Evolutionary conservation across 116 monocot genomes (phyloP).

Genomic region (Posidonia oceanica): DNA sequence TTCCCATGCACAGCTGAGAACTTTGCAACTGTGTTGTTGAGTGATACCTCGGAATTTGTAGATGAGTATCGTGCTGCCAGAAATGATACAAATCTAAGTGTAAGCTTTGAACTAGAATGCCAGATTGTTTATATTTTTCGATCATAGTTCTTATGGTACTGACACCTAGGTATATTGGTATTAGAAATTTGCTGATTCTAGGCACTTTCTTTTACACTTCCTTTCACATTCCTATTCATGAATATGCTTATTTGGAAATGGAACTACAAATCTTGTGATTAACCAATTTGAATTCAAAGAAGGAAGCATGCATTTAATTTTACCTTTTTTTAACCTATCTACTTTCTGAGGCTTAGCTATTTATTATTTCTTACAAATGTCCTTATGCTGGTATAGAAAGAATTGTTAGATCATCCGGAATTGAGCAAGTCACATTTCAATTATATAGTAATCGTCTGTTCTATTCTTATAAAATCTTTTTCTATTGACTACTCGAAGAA

Average conservation of each 20-base stretch:
- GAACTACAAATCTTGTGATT: too few relatives aligned
- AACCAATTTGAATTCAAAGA: not conserved
- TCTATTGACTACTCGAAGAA: too few relatives aligned
- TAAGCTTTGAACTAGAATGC: conserved; percentile 22
- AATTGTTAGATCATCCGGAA: not conserved
- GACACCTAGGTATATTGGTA: not conserved
- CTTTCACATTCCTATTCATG: not conserved
- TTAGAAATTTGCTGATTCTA: not conserved
- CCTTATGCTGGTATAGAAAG: not conserved
- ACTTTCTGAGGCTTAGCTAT: not conserved
- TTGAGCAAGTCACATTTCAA: not conserved
- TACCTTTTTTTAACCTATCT: not conserved
- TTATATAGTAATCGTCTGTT: too few relatives aligned
- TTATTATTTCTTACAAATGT: not conserved
- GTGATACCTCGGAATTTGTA: conserved; percentile 70
- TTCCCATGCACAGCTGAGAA: conserved; percentile 85
- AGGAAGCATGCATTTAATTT: not conserved
- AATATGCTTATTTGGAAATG: not conserved
- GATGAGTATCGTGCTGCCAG: conserved; percentile 53
- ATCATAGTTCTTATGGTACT: not conserved
- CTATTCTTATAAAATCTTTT: too few relatives aligned
- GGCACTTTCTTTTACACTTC: not conserved
- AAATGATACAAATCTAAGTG: conserved; percentile 77
- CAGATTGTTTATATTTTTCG: not conserved
- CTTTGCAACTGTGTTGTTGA: conserved; percentile 54